Evolutionary conservation across 164 flowering plant species (phyloP).

Genomic region (Akebia trifoliata): DNA sequence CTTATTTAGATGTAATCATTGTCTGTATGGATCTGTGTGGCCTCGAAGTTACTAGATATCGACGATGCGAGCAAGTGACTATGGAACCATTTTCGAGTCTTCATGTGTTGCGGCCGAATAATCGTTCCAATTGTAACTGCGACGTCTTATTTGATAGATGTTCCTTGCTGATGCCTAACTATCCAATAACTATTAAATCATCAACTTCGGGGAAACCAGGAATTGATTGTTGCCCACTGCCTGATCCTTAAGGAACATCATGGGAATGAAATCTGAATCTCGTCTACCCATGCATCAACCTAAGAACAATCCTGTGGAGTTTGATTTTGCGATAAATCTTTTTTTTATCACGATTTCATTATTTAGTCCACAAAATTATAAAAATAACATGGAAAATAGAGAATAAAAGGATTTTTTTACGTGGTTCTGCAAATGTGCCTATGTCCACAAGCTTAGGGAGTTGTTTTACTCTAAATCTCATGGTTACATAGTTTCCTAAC

Average conservation of each 20-base stretch:
- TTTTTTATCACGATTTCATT: too few species aligned
- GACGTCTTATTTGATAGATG: constrained; percentile 81
- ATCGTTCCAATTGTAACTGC: constrained; percentile 64
- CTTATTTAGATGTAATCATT: too few species aligned
- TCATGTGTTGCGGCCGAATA: constrained; percentile 84
- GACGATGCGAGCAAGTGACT: constrained; percentile 98
- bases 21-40: too few species aligned
- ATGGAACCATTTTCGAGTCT: constrained; percentile 91
- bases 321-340: too few species aligned
- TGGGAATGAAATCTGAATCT: constrained; percentile 88
- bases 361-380: too few species aligned
- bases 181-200: constrained; percentile 96
- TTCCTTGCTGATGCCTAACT: constrained; percentile 56
- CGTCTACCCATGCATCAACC: constrained; percentile 92
- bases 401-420: too few species aligned
- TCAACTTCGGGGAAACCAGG: constrained; percentile 90
- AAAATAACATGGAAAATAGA: too few species aligned
- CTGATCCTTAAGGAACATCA: constrained; percentile 98
- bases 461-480: too few species aligned
- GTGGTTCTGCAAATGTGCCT: too few species aligned
- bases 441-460: too few species aligned
- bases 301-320: constrained; percentile 55
- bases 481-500: too few species aligned
- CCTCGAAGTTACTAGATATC: constrained; percentile 88
- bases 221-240: constrained; percentile 98